Conservation (phyloP, 2,329 filamentous ascomycete genomes). For the Colletotrichum lentis region DNA sequence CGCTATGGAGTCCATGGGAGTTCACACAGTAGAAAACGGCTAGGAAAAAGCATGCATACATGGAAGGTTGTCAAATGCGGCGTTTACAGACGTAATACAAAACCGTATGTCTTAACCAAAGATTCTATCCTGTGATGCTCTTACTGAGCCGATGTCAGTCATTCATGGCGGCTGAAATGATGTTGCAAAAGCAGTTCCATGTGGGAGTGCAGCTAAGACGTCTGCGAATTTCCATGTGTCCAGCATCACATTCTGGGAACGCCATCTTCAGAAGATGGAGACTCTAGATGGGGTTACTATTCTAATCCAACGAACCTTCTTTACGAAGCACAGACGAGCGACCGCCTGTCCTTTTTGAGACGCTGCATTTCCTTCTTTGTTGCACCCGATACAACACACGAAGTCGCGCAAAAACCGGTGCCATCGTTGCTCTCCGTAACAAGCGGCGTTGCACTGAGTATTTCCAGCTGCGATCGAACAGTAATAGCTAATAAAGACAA, state of each 20-base stretch:
- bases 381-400: conserved; percentile 7
- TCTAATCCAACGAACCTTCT: neutral
- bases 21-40: conserved; percentile 26
- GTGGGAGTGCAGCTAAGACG: neutral
- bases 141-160: neutral
- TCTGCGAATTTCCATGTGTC: neutral
- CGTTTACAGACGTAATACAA: conserved; percentile 7
- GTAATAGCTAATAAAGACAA: conserved; percentile 9
- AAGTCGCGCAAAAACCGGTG: conserved; percentile 15
- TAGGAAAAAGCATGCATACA: conserved; percentile 31
- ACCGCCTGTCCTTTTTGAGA: conserved; percentile 4
- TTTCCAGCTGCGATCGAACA: conserved; percentile 14
- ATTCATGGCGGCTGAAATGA: neutral
- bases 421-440: neutral
- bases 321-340: conserved; percentile 2
- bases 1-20: conserved; percentile 26
- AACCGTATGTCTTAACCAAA: neutral
- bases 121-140: neutral
- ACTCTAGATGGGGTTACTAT: neutral
- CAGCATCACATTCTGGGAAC: neutral
- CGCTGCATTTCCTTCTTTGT: conserved; percentile 19
- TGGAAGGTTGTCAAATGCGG: conserved; percentile 7
- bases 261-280: neutral
- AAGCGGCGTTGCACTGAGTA: neutral
- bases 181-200: neutral